Evolutionary conservation across 2,329 filamentous ascomycete genomes (phyloP), one percentile per base, ranked within the genome.

Genomic region (Plectosphaerella plurivora): DNA sequence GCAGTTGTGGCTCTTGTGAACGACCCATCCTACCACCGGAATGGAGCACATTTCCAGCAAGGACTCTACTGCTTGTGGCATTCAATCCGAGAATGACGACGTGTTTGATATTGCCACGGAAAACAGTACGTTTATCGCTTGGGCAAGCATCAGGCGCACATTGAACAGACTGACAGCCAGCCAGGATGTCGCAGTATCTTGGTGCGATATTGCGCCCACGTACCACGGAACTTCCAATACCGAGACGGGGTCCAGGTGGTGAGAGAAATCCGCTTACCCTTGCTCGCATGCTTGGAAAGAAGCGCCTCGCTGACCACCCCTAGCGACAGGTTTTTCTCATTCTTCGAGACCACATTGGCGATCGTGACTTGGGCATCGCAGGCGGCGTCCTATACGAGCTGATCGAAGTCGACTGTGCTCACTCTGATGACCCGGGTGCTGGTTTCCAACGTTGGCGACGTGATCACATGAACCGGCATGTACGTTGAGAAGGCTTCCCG

Each of bases 361-460:
- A 76, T 47, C 72, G 75, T 54, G 71, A 73, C 51, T 60, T 76
- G 35, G 72, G 73, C 45, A 58, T 71, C 20, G 70, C 73, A 12
- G 68, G 70, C 33, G 74, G 73, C 5, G 73, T 76, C 4, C 63
- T 75, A 8, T 74, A 76, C 53, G 74, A 76, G 57, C 59, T 76
- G 52, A 75, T 76, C 36, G 73, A 76, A 56, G 63, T 76, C 35
- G 72, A 75, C 56, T 73, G 70, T 50, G 64, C 70, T 37, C 62
- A 72, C 55, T 73, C 71, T 2, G 72, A 75, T 45, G 74, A 75
- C 49, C 68, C 72, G 36, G 72, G 72, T 15, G 72, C 72, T 15
- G 70, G 72, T 20, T 76, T 74, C 53, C 73, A 75, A 56, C 66
- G 73, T 18, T 76, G 73, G 73, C 71, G 72, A 55, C 59, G 73